Evolutionary conservation across 192 early-diverging fungal genomes (phyloP), one percentile per base, ranked within the genome.

Genomic region (Backusella circina): DNA sequence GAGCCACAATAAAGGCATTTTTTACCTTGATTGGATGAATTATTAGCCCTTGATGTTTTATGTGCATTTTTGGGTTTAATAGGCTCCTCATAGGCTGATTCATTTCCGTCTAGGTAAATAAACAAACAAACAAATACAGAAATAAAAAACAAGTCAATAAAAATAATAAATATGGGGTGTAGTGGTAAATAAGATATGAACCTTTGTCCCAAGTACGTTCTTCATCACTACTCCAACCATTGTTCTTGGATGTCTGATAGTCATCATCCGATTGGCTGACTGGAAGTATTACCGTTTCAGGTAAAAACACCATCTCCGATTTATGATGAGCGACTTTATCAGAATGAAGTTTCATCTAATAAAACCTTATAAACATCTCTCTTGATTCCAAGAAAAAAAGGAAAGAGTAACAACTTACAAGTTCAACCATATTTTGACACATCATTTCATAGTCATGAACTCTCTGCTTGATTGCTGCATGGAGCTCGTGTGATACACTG

Each of bases 1-100:
- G 87, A 88, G 12, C 84, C 80, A 72, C 93, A 94, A 74, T 92
- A 91, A 2, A 82, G 80, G 76, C 92, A 93, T 30, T 81, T 79
- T 67, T 91, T 91, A 28, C 80, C 80, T 28, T 65, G 73, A 37
- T 47, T 61, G 39, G 37, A 47, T 30, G 39, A 28, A 47, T 70
- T 30, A 70, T 70, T 70, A 39, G 41, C 39, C 39, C 9, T 70
- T 41, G 37, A 30, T 41, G 69, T 47, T 70, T 26, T 70, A 39
- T 18, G 18, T 41, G 68, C 12, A 26, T 37, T 28, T 23, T 36
- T 23, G 30, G 38, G 32, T 70, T 33, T 67, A 35, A 35, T 33
- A 9, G 32, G 65, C 65, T 67, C 65, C n/a, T 67, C 65, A 33
- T 67, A 67, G 6, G 65, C 33, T 7, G 65, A 67, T 70, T 70